Evolutionary conservation across 2,329 filamentous ascomycete genomes (phyloP).

Genomic region (Colletotrichum liaoningense): DNA sequence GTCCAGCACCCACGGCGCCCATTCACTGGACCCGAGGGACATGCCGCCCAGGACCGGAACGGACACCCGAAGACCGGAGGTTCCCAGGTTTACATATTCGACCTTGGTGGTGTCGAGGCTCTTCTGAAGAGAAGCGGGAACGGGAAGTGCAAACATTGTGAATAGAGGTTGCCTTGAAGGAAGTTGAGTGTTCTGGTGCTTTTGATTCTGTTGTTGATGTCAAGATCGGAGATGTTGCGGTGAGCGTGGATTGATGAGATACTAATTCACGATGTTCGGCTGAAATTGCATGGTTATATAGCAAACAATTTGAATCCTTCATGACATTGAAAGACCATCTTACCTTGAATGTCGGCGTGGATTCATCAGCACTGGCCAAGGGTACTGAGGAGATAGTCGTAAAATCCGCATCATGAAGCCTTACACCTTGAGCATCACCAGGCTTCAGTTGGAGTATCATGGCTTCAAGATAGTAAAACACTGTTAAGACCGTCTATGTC

Average conservation of each 20-base stretch:
- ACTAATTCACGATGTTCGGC: background rate
- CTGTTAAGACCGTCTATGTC: background rate
- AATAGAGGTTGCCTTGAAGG: background rate
- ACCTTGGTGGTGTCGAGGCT: slow-evolving; percentile 50
- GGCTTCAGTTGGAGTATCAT: background rate
- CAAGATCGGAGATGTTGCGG: background rate
- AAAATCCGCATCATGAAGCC: background rate
- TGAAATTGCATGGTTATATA: background rate
- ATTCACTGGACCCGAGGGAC: slow-evolving; percentile 33
- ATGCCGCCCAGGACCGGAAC: slow-evolving; percentile 32
- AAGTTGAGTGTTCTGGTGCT: background rate
- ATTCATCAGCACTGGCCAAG: background rate
- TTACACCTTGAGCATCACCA: background rate
- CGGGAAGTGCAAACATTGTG: slow-evolving; percentile 7
- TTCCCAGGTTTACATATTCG: slow-evolving; percentile 53
- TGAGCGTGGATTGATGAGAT: background rate
- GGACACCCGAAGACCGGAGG: slow-evolving; percentile 30
- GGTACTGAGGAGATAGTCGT: background rate
- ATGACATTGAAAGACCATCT: background rate
- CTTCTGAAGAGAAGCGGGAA: slow-evolving; percentile 23
- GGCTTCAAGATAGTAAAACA: background rate
- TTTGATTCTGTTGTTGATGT: no score
- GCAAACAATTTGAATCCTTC: background rate
- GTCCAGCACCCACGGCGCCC: slow-evolving; percentile 25
- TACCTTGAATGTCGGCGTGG: background rate